phyloP scores from a whole-genome alignment of 2,329 filamentous ascomycete species.

The Fusarium annulatum region DNA sequence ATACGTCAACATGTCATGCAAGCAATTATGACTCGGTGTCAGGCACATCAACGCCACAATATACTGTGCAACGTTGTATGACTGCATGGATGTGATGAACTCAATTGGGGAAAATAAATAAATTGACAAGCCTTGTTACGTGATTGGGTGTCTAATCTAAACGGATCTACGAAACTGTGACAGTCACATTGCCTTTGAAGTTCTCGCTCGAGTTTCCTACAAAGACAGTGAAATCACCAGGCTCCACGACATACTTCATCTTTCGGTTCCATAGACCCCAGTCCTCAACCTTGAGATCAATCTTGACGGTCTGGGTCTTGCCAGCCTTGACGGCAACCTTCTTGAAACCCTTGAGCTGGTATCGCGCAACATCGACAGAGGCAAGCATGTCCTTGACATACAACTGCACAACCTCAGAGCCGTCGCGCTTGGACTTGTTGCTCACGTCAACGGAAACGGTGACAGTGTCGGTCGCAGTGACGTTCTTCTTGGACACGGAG shows the following conservation, averaged over 20 bases:
- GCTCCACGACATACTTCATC: constrained; percentile 80
- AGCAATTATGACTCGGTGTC: neutral
- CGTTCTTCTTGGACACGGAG: constrained; percentile 60
- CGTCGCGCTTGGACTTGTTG: constrained; percentile 67
- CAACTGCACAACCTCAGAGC: constrained; percentile 74
- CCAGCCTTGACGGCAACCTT: constrained; percentile 72
- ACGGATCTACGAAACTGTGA: constrained; percentile 56
- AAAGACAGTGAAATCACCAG: constrained; percentile 72
- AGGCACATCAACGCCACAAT: neutral
- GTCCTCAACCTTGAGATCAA: constrained; percentile 66
- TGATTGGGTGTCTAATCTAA: neutral
- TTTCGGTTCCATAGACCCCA: constrained; percentile 68
- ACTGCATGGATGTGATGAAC: neutral
- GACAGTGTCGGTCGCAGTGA: constrained; percentile 61
- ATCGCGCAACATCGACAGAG: constrained; percentile 72
- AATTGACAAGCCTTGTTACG: neutral
- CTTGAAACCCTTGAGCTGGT: constrained; percentile 72
- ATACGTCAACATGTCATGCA: neutral
- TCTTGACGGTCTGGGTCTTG: constrained; percentile 62
- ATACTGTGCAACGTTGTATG: neutral
- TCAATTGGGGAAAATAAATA: neutral
- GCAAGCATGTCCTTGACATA: constrained; percentile 73
- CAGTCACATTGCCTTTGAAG: constrained; percentile 65
- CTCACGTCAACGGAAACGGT: constrained; percentile 71
- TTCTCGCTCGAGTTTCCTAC: constrained; percentile 71